A percentile compares a stretch with the other conserved stretches of the same genome.
Evolutionary conservation across 2,329 filamentous ascomycete genomes (phyloP).

Genomic region (Calycina marina): DNA sequence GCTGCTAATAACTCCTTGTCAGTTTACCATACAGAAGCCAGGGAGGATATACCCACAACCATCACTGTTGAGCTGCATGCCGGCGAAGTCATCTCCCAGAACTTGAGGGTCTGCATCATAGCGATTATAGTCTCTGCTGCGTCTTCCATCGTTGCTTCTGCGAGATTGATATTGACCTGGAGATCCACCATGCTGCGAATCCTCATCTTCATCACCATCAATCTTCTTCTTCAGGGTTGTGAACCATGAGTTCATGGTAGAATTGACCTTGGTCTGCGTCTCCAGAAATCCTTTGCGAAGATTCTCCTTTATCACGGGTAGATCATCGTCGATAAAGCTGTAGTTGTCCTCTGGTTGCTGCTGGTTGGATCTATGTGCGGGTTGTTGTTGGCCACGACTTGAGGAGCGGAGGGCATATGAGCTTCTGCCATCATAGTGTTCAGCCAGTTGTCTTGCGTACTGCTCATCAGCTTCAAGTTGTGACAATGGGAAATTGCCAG

Average conservation of each 20-base stretch:
- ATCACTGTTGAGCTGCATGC: constrained; percentile 47
- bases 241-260: too few species aligned
- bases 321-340: constrained; percentile 91
- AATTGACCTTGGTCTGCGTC: constrained; percentile 85
- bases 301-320: constrained; percentile 85
- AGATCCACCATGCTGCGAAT: constrained; percentile 17
- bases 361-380: constrained; percentile 38
- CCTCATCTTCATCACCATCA: constrained; percentile 52
- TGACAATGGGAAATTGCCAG: constrained; percentile 44
- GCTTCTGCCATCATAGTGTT: constrained; percentile 58
- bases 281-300: constrained; percentile 89
- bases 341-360: constrained; percentile 55
- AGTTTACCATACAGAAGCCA: not conserved
- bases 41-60: constrained; percentile 35
- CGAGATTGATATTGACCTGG: constrained; percentile 28
- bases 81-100: constrained; percentile 75
- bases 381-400: constrained; percentile 31
- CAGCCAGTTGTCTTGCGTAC: constrained; percentile 82
- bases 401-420: constrained; percentile 38
- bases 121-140: constrained; percentile 76
- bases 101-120: constrained; percentile 93
- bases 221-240: constrained; percentile 83
- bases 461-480: constrained; percentile 85
- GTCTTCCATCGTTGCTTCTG: constrained; percentile 48
- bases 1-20: constrained; percentile 28